Conservation (phyloP, 164 flowering plant species). For the Paratinospora sagittata region DNA sequence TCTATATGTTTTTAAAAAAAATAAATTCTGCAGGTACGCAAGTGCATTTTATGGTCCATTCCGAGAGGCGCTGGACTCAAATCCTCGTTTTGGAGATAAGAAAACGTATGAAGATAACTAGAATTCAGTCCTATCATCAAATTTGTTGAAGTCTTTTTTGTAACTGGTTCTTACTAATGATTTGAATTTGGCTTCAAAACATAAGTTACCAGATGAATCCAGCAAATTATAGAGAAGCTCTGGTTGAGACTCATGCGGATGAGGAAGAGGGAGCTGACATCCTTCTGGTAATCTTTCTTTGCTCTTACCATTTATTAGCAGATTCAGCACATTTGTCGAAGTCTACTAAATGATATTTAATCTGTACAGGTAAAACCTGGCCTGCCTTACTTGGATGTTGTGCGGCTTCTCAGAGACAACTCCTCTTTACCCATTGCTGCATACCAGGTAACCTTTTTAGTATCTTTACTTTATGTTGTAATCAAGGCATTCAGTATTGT, state of each 20-base stretch:
- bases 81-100: conserved; percentile 98
- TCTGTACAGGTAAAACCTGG: conserved; percentile 81
- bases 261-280: conserved; percentile 97
- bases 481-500: background rate
- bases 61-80: conserved; percentile 92
- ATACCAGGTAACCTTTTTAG: conserved; percentile 61
- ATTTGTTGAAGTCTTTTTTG: background rate
- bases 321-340: background rate
- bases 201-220: conserved; percentile 97
- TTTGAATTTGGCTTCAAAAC: conserved; percentile 22
- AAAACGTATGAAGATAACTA: conserved; percentile 58
- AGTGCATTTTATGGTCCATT: conserved; percentile 97
- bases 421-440: conserved; percentile 92
- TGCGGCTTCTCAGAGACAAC: conserved; percentile 75
- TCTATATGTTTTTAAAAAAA: background rate
- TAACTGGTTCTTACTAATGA: conserved; percentile 13
- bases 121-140: background rate
- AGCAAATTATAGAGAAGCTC: conserved; percentile 89
- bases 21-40: conserved; percentile 61
- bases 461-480: background rate
- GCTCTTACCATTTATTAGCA: background rate
- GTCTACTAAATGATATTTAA: conserved; percentile 2
- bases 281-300: conserved; percentile 53
- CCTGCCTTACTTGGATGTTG: conserved; percentile 85
- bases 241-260: conserved; percentile 67